A percentile compares a stretch with the other conserved stretches of the same genome.
Evolutionary conservation across 2,329 filamentous ascomycete genomes (phyloP).

Genomic region (Fusarium secorum): DNA sequence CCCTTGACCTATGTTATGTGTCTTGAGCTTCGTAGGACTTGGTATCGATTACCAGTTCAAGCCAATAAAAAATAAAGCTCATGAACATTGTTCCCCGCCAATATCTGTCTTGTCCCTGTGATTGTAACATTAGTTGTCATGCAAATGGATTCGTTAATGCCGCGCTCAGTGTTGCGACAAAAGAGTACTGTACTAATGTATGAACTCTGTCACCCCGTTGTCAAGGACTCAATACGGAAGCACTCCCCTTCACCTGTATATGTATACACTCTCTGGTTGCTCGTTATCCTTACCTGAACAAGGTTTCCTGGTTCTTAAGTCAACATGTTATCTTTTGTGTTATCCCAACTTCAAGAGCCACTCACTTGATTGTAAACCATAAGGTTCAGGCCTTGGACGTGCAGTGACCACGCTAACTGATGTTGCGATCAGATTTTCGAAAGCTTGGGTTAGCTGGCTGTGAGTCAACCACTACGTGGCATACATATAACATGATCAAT

Average conservation of each 20-base stretch:
- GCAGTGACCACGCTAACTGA: not conserved
- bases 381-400: not conserved
- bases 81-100: slow-evolving; percentile 47
- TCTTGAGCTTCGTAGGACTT: slow-evolving; percentile 39
- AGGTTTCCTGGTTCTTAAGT: not conserved
- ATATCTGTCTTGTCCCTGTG: not conserved
- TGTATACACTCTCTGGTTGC: not conserved
- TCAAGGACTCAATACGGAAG: not conserved
- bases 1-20: slow-evolving; percentile 39
- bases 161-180: not conserved
- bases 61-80: slow-evolving; percentile 50
- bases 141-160: not conserved
- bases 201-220: not conserved
- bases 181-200: too few relatives aligned
- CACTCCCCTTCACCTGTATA: too few relatives aligned
- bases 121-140: not conserved
- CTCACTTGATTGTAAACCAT: not conserved
- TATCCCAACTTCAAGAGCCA: not conserved
- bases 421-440: not conserved
- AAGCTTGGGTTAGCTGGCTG: not conserved
- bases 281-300: not conserved
- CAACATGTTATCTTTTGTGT: not conserved
- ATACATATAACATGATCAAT: not conserved
- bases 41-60: slow-evolving; percentile 37
- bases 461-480: not conserved